Base-by-base conservation (phyloP, 768 basidiomycete genomes). In the Rhodotorula babjevae region DNA sequence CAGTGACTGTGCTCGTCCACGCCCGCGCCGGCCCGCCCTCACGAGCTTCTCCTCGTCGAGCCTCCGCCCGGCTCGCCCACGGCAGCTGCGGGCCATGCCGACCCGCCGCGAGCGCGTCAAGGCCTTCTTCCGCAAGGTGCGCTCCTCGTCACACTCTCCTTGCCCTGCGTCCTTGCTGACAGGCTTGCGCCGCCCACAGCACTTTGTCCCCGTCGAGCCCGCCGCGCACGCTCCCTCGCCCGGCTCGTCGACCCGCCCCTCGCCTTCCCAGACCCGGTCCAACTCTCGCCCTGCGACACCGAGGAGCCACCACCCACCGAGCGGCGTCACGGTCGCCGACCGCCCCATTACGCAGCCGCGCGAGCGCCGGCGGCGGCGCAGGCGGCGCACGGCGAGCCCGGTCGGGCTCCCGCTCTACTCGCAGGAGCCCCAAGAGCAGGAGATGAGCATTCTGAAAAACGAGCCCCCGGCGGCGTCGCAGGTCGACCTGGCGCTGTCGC, bases 341-440 rank as follows among this genome's bases (percentile, higher is more conserved):
- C 19, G 71, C 64, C 71, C 71, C 42, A 60, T 68, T 6, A 47
- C 42, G 14, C 58, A 68, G 31, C 66, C 59, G 44, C 7, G 67
- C 18, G 31, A 25, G 27, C 52, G 36, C 15, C 25, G 68, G 56
- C 50, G 68, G 56, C 50, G 71, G 33, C 60, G 56, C 40, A 31
- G 68, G 56, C 53, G 68, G 52, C 42, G 68, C 44, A 69, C 73
- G 29, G 12, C 31, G 19, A 69, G 64, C 29, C 68, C 73, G 10
- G 73, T 74, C 0, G 73, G 73, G 33, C 44, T 74, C 31, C 73
- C 73, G 29, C 49, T 74, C 25, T 74, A 61, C 33, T 66, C 68
- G 65, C 49, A 66, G 36, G 58, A 69, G 18, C 68, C 73, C 8
- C 49, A 40, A 3, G 68, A 67, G 46, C 57, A 74, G 21, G 73